A percentile compares a stretch with the other conserved stretches of the same genome.
Conservation (phyloP, 257 asterid species). For the Primulina tabacum region DNA sequence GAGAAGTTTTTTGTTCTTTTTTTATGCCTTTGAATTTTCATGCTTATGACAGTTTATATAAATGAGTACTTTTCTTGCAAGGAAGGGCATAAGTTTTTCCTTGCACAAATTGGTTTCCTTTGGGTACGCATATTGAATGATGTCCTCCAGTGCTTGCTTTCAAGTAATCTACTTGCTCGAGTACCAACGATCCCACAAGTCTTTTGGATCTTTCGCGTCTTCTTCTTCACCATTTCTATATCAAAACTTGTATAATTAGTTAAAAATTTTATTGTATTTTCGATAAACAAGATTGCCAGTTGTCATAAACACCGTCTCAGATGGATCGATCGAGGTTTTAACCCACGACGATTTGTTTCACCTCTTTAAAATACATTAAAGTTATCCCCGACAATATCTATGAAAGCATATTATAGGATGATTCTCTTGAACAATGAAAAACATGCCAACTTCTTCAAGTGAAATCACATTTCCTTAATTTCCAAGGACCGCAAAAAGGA, state of each 20-base stretch:
- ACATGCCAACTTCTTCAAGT: neutral
- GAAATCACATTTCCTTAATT: neutral
- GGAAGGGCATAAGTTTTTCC: conserved; percentile 2
- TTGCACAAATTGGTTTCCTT: conserved; percentile 16
- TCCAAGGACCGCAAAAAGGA: neutral
- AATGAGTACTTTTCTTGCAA: neutral
- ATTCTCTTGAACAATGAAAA: neutral
- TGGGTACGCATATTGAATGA: neutral
- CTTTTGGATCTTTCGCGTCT: no score
- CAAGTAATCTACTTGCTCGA: conserved; percentile 4
- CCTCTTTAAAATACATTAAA: neutral
- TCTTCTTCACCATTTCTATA: no score
- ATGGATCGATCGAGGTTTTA: no score
- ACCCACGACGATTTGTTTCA: no score
- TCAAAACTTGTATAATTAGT: no score
- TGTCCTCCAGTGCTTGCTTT: conserved; percentile 23
- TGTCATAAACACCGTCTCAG: no score
- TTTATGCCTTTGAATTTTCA: conserved; percentile 23
- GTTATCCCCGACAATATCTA: neutral
- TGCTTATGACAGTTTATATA: conserved; percentile 19
- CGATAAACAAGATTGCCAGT: neutral
- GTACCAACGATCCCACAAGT: no score
- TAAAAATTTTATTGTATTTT: no score
- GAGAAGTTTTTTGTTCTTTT: conserved; percentile 17
- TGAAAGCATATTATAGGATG: neutral